Evolutionary conservation across 208 protist species (phyloP).

Genomic region (Angomonas ambiguus): DNA sequence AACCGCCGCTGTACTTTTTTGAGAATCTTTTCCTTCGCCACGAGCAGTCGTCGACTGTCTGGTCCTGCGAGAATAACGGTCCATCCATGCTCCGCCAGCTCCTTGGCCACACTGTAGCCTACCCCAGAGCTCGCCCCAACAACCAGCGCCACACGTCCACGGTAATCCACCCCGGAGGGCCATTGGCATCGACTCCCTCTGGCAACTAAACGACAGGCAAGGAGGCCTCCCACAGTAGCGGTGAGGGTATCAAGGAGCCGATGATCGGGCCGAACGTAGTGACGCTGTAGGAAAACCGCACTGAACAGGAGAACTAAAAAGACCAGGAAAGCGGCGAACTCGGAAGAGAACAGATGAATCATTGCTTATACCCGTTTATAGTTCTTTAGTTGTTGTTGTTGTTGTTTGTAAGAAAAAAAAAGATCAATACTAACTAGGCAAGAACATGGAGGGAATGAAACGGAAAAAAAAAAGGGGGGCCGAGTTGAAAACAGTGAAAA

Average conservation of each 20-base stretch:
- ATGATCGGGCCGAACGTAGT: neutral
- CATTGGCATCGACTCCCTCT: conserved; percentile 50
- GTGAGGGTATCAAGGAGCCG: conserved; percentile 11
- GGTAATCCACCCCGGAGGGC: conserved; percentile 53
- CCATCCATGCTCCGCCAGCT: conserved; percentile 70
- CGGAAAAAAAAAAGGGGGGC: neutral
- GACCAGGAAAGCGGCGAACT: conserved; percentile 33
- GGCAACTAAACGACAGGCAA: conserved; percentile 44
- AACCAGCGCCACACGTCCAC: conserved; percentile 65
- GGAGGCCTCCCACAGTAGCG: conserved; percentile 21
- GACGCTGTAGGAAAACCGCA: neutral
- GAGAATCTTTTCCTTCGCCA: conserved; percentile 40
- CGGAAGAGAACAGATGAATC: conserved; percentile 62
- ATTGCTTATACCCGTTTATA: conserved; percentile 15
- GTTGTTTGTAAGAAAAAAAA: neutral
- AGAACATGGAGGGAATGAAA: no score
- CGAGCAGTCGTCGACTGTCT: conserved; percentile 46
- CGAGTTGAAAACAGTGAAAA: neutral
- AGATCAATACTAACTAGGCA: no score
- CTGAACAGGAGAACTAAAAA: conserved; percentile 26
- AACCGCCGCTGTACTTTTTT: conserved; percentile 10
- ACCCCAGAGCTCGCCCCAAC: conserved; percentile 74
- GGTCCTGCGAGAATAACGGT: conserved; percentile 69
- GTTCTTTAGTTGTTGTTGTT: neutral
- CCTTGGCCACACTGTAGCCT: conserved; percentile 63